A percentile compares a stretch with the other conserved stretches of the same genome.
Evolutionary conservation across 2,329 filamentous ascomycete species (phyloP).

Genomic region (Cladophialophora yegresii): DNA sequence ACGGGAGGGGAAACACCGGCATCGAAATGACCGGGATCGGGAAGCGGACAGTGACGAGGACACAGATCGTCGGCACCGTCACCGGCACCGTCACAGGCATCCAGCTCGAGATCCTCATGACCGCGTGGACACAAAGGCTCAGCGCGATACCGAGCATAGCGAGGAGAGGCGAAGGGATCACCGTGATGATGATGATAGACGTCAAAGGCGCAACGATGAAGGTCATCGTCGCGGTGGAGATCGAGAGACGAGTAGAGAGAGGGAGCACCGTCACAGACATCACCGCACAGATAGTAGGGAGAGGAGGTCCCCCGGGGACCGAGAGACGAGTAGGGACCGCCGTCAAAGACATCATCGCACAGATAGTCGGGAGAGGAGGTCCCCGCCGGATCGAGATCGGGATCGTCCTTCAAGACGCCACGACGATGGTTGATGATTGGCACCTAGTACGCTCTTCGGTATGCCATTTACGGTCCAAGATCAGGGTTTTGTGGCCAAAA

Average conservation of each 20-base stretch:
- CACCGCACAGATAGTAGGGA: conserved; percentile 34
- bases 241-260: conserved; percentile 4
- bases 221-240: conserved; percentile 2
- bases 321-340: neutral
- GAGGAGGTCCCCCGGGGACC: conserved; percentile 33
- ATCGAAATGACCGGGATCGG: conserved; percentile 21
- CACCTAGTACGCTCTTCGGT: neutral
- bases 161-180: neutral
- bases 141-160: neutral
- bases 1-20: conserved; percentile 54
- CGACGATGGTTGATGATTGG: conserved; percentile 18
- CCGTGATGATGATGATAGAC: conserved; percentile 8
- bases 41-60: neutral
- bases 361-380: conserved; percentile 37
- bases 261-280: conserved; percentile 14
- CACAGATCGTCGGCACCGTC: conserved; percentile 15
- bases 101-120: conserved; percentile 6
- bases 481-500: neutral
- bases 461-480: neutral
- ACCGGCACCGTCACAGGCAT: neutral
- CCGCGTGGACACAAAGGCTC: neutral
- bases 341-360: conserved; percentile 21
- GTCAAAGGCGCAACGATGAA: conserved; percentile 2
- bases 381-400: conserved; percentile 9
- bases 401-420: conserved; percentile 8